Base-by-base conservation (phyloP, 108 stramenopile species). In the Nitzschia putrida region DNA sequence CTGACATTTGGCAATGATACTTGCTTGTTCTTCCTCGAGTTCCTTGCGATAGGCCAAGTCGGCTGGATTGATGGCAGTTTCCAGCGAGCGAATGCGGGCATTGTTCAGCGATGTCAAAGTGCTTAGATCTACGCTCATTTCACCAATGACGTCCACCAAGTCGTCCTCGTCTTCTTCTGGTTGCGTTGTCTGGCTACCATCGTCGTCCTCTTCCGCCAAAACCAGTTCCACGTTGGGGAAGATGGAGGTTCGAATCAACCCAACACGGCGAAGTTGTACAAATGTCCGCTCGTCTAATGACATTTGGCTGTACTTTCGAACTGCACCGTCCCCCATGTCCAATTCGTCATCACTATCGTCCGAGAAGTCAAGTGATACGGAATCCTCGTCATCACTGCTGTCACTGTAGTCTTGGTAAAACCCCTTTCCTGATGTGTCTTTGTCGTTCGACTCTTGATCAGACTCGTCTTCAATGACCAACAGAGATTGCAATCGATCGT, bases 401-500 rank as follows among this genome's bases (percentile, higher is more conserved):
- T 64, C 75, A 25, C 51, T 53, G 12, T 57, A 26, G 11, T 67
- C 69, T 40, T 64, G 39, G 23, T 74, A 66, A 23, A 68, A 55
- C 14, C 58, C 64, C 29, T 66, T 14, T n/a, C n/a, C n/a, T n/a
- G n/a, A n/a, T n/a, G n/a, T n/a, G n/a, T n/a, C n/a, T 6, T 51
- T 68, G 21, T 77, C 63, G 39, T 71, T 66, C 16, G 80, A 75
- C 20, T 65, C 72, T 10, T 63, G 58, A 26, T 61, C 72, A 38
- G 58, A 72, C 61, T 76, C 78, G 22, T 79, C 80, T 56, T 79
- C 80, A 24, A 85, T 81, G n/a, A 88, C 78, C 64, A 88, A 50
- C 66, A 88, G 66, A 24, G 85, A 88, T 51, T 86, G 85, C 44
- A 88, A 60, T 68, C 81, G 71, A 74, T 84, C 86, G 66, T 77